These are phyloP conservation scores for Colletotrichum sojae DNA, from an alignment of 2,329 filamentous ascomycete genomes.

Conservation along the genomic window DNA sequence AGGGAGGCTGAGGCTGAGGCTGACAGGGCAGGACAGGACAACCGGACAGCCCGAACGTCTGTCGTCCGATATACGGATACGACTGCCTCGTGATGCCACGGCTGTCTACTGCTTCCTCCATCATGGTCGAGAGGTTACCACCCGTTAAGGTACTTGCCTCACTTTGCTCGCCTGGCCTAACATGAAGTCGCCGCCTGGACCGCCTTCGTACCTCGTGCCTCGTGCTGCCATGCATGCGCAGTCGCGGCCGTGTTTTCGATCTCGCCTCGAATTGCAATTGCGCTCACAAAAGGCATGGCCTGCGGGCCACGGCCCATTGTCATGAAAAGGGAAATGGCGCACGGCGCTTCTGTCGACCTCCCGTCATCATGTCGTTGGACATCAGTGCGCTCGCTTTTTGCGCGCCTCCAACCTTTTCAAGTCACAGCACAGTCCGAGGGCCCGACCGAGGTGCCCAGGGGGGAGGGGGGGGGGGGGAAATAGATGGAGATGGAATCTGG, in stretches of 20 bases:
- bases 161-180: too few relatives aligned
- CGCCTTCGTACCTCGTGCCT: too few relatives aligned
- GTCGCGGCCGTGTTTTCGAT: not conserved
- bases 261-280: constrained; percentile 17
- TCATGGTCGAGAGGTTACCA: too few relatives aligned
- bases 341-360: constrained; percentile 24
- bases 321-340: constrained; percentile 9
- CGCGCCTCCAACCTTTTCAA: constrained; percentile 31
- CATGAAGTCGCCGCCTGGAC: too few relatives aligned
- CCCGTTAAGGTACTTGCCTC: too few relatives aligned
- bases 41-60: not conserved
- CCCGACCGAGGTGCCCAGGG: constrained; percentile 17
- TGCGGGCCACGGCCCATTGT: constrained; percentile 1
- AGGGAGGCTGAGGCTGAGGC: not conserved
- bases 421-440: constrained; percentile 42
- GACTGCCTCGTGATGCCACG: not conserved
- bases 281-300: not conserved
- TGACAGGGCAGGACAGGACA: not conserved
- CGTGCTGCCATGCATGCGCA: too few relatives aligned
- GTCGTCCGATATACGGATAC: constrained; percentile 21
- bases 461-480: too few relatives aligned
- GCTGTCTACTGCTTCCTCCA: too few relatives aligned
- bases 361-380: constrained; percentile 6
- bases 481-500: constrained; percentile 3
- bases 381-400: constrained; percentile 38